These are phyloP conservation scores for Quercus tomentella DNA, from an alignment of 331 rosid genomes.

Conservation along the genomic window DNA sequence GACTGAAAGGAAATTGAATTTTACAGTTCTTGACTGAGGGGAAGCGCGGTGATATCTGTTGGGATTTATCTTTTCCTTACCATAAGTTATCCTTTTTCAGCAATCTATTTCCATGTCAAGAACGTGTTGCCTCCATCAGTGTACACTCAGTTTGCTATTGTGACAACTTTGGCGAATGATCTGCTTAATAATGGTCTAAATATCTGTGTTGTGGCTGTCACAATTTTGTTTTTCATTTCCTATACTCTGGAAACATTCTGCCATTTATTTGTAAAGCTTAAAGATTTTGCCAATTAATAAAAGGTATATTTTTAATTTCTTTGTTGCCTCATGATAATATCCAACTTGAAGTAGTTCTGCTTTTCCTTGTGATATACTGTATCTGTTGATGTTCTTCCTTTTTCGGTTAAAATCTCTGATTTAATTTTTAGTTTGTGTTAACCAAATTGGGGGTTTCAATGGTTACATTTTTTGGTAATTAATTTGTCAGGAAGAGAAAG, in stretches of 20 bases:
- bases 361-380: not conserved
- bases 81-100: no score
- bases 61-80: no score
- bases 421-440: conserved; percentile 5
- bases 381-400: not conserved
- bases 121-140: no score
- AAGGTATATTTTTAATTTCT: not conserved
- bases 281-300: not conserved
- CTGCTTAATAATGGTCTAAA: no score
- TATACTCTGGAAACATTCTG: not conserved
- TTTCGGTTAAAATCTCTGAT: not conserved
- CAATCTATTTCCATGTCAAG: no score
- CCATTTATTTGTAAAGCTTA: not conserved
- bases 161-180: no score
- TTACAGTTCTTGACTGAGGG: no score
- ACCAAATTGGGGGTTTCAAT: conserved; percentile 10
- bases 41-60: no score
- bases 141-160: no score
- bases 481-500: conserved; percentile 83
- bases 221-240: not conserved
- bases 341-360: not conserved
- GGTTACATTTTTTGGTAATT: conserved; percentile 19
- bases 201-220: not conserved
- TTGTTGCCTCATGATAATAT: not conserved
- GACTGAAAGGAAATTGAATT: no score